Conservation (phyloP, 164 flowering plant genomes). For the Stephania cephalantha region DNA sequence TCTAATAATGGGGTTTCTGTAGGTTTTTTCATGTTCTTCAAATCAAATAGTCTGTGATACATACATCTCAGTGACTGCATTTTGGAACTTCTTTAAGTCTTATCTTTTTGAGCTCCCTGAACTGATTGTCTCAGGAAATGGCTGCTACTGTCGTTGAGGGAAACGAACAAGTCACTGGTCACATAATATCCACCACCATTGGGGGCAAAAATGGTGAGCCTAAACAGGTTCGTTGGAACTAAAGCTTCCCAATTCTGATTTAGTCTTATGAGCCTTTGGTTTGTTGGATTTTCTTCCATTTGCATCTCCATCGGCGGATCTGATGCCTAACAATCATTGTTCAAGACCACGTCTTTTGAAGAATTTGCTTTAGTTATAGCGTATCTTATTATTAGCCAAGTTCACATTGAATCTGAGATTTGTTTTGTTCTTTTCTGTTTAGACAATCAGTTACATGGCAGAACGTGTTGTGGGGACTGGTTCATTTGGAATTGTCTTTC, state of each 20-base stretch:
- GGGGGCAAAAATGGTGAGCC: constrained; percentile 95
- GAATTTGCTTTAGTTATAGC: too few species aligned
- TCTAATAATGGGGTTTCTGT: not conserved
- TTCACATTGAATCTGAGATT: not conserved
- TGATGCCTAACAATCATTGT: not conserved
- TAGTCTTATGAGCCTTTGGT: not conserved
- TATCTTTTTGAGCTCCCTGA: not conserved
- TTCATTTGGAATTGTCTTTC: constrained; percentile 92
- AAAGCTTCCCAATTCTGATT: not conserved
- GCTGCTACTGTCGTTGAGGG: constrained; percentile 60
- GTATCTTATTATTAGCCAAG: too few species aligned
- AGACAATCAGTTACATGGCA: constrained; percentile 98
- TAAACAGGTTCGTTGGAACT: constrained; percentile 57
- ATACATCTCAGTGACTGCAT: not conserved
- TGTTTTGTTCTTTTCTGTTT: constrained; percentile 23
- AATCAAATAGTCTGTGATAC: not conserved
- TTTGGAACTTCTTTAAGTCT: not conserved
- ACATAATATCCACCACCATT: constrained; percentile 85
- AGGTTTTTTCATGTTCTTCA: not conserved
- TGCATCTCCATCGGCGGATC: not conserved
- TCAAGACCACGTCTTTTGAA: too few species aligned
- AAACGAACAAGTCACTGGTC: constrained; percentile 77
- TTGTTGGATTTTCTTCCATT: not conserved
- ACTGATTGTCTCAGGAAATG: constrained; percentile 50
- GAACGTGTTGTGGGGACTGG: constrained; percentile 97